Base-by-base conservation (phyloP, 805 yeast species). In the Limtongia smithiae region DNA sequence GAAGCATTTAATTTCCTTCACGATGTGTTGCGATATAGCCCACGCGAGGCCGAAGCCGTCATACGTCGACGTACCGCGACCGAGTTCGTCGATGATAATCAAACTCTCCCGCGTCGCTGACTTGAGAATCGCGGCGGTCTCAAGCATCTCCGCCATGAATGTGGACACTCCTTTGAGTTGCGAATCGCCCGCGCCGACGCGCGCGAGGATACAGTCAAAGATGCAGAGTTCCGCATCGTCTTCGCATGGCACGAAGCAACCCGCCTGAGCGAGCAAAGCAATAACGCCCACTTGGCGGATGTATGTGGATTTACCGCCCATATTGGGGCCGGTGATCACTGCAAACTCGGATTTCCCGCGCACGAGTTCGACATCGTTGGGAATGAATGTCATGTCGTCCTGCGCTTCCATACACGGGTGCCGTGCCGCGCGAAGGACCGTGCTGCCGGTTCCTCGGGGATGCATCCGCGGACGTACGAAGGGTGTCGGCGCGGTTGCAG, bases 121-220 rank as follows among this genome's bases (percentile, higher is more conserved):
- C 51, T 85, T 81, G 49, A 93, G 72, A 57, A 93, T 91, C 1
- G 91, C 80, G 0, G 96, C 83, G 44, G 96, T 87, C 62, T 93
- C 98, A 44, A 88, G 73, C 97, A 93, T 89, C 67, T 93, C 99
- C 24, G 95, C 86, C 86, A 86, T 85, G 62, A 93, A 93, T 0
- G 98, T 93, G 0, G 97, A 90, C 25, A 93, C 87, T 22, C 98
- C 98, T 67, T 91, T 90, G 63, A 93, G 74, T 68, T 93, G 98
- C 0, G 97, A 91, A 66, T 93, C 98, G 11, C 97, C 95, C 2
- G 98, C 97, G 9, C 98, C 98, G n/a, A 93, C 96, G 63, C 98
- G 80, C 12, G 97, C 94, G 51, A 93, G 75, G 4, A 93, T 83
- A 1, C 96, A 88, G 68, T 93, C 98, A 54, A 91, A 88, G 1